phyloP scores from a whole-genome alignment of 305 asterid genomes.

The Fraxinus sp. region DNA sequence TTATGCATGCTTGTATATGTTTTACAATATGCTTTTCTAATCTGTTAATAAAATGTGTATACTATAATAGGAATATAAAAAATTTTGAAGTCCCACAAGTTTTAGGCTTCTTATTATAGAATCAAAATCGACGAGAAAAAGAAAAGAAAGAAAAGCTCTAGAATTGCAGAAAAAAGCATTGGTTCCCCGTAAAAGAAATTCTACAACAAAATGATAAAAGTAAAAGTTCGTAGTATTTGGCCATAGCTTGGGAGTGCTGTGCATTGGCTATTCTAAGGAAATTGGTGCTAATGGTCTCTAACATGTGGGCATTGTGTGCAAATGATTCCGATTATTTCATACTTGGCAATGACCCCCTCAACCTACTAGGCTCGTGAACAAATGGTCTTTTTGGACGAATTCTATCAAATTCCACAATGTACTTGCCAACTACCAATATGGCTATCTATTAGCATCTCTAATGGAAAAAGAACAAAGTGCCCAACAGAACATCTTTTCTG shows the following conservation, averaged over 20 bases:
- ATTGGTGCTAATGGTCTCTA: not conserved
- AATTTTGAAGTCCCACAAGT: not conserved
- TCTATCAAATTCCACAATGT: not conserved
- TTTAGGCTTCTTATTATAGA: too few species aligned
- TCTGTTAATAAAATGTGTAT: not conserved
- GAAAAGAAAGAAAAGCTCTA: not conserved
- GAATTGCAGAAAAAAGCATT: not conserved
- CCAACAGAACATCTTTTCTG: not conserved
- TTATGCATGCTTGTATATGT: not conserved
- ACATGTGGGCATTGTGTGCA: not conserved
- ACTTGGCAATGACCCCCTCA: not conserved
- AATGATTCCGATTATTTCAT: not conserved
- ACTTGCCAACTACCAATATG: not conserved
- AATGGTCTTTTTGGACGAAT: not conserved
- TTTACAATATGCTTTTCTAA: not conserved
- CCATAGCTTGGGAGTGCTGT: not conserved
- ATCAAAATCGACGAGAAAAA: not conserved
- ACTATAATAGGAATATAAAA: not conserved
- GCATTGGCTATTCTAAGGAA: not conserved
- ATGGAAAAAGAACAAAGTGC: not conserved
- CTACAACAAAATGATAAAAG: not conserved
- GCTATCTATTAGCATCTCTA: not conserved
- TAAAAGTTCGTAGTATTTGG: not conserved
- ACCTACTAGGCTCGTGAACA: not conserved
- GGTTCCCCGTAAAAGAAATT: not conserved